Conservation (phyloP, 768 basidiomycete species). For the Phlebiopsis gigantea region DNA sequence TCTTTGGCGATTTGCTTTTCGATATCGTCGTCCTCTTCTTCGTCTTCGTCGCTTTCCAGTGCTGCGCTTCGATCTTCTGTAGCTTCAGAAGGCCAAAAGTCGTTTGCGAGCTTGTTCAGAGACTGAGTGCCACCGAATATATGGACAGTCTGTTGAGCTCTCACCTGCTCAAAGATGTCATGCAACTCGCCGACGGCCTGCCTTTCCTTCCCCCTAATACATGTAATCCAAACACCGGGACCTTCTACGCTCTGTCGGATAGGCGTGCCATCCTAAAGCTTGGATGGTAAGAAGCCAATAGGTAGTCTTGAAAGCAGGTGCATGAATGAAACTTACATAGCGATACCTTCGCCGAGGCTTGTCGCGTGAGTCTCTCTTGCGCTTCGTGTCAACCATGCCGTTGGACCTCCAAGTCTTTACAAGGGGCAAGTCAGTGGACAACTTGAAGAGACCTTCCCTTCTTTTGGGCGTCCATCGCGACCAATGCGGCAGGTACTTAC, state of each 20-base stretch:
- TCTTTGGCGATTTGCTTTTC: slow-evolving; percentile 73
- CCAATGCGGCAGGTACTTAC: too few species aligned
- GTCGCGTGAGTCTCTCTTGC: slow-evolving; percentile 21
- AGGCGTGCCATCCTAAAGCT: slow-evolving; percentile 56
- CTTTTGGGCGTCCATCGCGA: too few species aligned
- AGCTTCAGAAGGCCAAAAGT: slow-evolving; percentile 57
- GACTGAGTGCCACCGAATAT: background rate
- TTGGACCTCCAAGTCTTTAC: background rate
- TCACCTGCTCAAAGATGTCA: slow-evolving; percentile 72
- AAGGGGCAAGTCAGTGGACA: too few species aligned
- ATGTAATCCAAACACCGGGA: slow-evolving; percentile 83
- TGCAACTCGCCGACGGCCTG: slow-evolving; percentile 72
- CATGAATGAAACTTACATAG: slow-evolving; percentile 13
- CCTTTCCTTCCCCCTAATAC: slow-evolving; percentile 80
- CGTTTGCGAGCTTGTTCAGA: slow-evolving; percentile 51
- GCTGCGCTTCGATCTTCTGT: background rate
- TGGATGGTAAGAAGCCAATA: background rate
- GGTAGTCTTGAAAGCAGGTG: background rate
- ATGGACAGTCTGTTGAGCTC: slow-evolving; percentile 18
- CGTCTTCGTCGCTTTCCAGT: slow-evolving; percentile 18
- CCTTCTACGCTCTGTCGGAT: slow-evolving; percentile 66
- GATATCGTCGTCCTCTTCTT: slow-evolving; percentile 41
- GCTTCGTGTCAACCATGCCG: slow-evolving; percentile 18
- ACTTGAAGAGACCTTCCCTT: background rate
- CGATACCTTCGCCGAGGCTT: slow-evolving; percentile 19